Evolutionary conservation across 208 protist species (phyloP).

Genomic region (Acanthamoeba royreba): DNA sequence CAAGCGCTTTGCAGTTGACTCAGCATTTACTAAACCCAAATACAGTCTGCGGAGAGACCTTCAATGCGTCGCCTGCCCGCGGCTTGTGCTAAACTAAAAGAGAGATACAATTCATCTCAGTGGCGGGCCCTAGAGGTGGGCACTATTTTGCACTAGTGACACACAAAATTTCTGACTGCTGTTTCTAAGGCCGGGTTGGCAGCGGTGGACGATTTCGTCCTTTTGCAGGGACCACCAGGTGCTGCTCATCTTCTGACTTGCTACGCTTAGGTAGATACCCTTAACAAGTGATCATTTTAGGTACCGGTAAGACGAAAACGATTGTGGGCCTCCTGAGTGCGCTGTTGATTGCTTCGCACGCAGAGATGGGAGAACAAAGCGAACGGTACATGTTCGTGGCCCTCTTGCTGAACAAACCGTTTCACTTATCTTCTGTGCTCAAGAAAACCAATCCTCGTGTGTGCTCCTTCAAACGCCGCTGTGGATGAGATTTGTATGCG

Average conservation of each 20-base stretch:
- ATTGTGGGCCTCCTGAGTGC: slow-evolving; percentile 75
- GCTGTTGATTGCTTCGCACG: background rate
- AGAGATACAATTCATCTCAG: slow-evolving; percentile 23
- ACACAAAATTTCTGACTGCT: too few species aligned
- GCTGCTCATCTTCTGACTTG: too few species aligned
- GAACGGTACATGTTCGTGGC: too few species aligned
- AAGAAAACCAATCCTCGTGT: slow-evolving; percentile 73
- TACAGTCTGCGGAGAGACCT: background rate
- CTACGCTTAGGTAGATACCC: too few species aligned
- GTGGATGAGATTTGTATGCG: slow-evolving; percentile 79
- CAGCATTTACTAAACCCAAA: background rate
- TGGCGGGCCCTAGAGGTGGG: background rate
- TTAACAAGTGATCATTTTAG: background rate
- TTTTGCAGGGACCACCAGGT: slow-evolving; percentile 75
- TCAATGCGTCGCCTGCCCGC: background rate
- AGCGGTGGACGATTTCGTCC: slow-evolving; percentile 31
- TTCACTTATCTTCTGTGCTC: background rate
- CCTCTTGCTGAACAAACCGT: too few species aligned
- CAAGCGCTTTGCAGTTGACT: background rate
- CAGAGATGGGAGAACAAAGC: too few species aligned
- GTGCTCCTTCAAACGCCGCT: slow-evolving; percentile 82
- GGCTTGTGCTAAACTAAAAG: background rate
- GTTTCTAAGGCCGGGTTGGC: background rate
- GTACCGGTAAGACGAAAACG: slow-evolving; percentile 81
- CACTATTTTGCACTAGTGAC: too few species aligned